Evolutionary conservation across 768 basidiomycete genomes (phyloP), one percentile per base, ranked within the genome.

Genomic region (Phaffia australis): DNA sequence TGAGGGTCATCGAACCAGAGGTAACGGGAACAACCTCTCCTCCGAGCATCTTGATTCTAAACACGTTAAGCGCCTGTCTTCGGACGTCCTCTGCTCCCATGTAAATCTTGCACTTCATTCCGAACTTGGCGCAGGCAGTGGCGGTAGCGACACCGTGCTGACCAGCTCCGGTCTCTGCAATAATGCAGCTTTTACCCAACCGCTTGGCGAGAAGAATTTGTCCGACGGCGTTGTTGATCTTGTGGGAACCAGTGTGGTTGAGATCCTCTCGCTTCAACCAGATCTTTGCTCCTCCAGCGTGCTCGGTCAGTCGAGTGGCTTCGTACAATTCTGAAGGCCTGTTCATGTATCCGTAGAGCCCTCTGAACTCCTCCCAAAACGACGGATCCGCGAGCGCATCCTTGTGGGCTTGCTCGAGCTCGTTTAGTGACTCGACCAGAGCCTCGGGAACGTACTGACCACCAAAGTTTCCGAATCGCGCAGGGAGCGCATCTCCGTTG

Each of bases 61-160:
- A 69, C 2, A 69, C 63, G 55, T 69, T 64, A 35, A 69, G 51
- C 4, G 63, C 90, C 77, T 99, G 95, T 51, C 95, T 83, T 30
- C 91, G 84, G 19, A 97, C 93, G 75, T 98, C 95, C 76, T 97
- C 95, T 29, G 89, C 84, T 60, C 95, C 95, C 95, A 99, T 99
- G 79, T 93, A 99, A 73, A 99, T 82, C 71, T 94, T 78, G 74
- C 95, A 99, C 77, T 95, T 85, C 81, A 98, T 75, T 7, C 89
- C 93, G 72, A 98, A 99, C 72, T 88, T 87, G 27, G 95, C 95
- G 71, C 95, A 98, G 27, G 90, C 95, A 6, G 95, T 99, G 1
- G 95, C 95, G 56, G 95, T 98, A 25, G 95, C 95, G 35, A 99
- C 95, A 75, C 95, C 95, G 76, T 99, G 95, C 76, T 98, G 95